A percentile compares a stretch with the other conserved stretches of the same genome.
Conservation (phyloP, 164 flowering plant species). For the Vitis amurensis region DNA sequence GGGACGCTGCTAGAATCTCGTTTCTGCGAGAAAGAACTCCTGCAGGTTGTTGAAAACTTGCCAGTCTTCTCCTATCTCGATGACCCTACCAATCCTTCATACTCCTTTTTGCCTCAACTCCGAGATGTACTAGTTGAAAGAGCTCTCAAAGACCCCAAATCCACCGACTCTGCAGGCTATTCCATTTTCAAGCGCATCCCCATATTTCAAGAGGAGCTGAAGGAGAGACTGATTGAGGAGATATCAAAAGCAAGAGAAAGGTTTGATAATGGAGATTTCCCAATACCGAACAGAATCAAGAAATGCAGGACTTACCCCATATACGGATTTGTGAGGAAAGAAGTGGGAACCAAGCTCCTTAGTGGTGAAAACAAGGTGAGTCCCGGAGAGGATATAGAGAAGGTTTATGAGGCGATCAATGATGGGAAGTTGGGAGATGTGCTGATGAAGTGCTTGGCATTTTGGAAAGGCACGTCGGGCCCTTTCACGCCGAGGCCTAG, state of each 20-base stretch:
- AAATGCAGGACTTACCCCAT: conserved; percentile 49
- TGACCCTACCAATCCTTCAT: conserved; percentile 42
- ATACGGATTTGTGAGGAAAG: conserved; percentile 40
- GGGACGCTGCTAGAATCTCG: conserved; percentile 41
- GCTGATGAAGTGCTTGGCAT: conserved; percentile 34
- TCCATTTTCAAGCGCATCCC: conserved; percentile 43
- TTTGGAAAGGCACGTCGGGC: conserved; percentile 27
- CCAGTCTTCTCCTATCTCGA: conserved; percentile 48
- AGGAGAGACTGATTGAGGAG: conserved; percentile 24
- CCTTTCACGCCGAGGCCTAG: background rate
- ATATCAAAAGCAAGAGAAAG: conserved; percentile 35
- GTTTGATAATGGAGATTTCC: conserved; percentile 36
- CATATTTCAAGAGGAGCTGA: conserved; percentile 38
- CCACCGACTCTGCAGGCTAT: conserved; percentile 9
- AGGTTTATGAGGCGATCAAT: conserved; percentile 41
- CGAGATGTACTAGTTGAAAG: conserved; percentile 40
- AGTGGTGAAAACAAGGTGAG: conserved; percentile 43
- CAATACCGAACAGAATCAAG: conserved; percentile 36
- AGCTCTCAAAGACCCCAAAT: conserved; percentile 22
- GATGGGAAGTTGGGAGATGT: conserved; percentile 42
- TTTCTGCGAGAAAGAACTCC: conserved; percentile 52
- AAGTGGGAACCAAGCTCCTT: conserved; percentile 40
- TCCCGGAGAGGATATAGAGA: conserved; percentile 58
- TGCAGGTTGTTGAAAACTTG: conserved; percentile 39
- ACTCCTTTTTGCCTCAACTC: conserved; percentile 34